These are phyloP conservation scores for Entoloma clypeatum DNA, from an alignment of 1,284 basidiomycete genomes.

Conservation along the genomic window DNA sequence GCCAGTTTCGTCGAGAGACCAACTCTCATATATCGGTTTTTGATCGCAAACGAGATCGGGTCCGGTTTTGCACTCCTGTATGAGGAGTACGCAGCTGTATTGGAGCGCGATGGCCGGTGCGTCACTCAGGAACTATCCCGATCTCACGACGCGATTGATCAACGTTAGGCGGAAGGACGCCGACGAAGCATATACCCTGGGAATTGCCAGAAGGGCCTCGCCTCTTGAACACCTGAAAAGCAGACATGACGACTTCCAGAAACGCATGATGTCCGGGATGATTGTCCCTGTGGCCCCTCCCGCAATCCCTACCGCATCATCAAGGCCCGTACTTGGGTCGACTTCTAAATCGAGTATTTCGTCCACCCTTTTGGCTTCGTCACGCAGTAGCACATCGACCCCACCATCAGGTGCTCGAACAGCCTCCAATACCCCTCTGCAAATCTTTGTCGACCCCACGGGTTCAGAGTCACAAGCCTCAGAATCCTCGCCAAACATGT, in stretches of 20 bases:
- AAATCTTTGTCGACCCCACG: slow-evolving; percentile 67
- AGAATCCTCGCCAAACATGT: slow-evolving; percentile 42
- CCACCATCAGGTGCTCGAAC: slow-evolving; percentile 25
- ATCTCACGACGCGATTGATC: slow-evolving; percentile 15
- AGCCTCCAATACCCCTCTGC: slow-evolving; percentile 56
- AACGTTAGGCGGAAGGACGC: slow-evolving; percentile 72
- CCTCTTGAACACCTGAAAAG: slow-evolving; percentile 75
- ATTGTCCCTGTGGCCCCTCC: slow-evolving; percentile 31
- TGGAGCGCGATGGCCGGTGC: slow-evolving; percentile 62
- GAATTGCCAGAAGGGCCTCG: slow-evolving; percentile 74
- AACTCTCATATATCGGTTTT: slow-evolving; percentile 77
- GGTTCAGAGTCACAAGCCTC: slow-evolving; percentile 44
- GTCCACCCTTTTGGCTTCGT: slow-evolving; percentile 21
- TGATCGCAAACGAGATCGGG: slow-evolving; percentile 89
- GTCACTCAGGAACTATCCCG: slow-evolving; percentile 15
- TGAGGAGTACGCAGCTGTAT: slow-evolving; percentile 83
- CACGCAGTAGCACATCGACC: slow-evolving; percentile 18
- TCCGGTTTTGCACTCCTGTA: slow-evolving; percentile 80
- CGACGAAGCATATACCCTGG: slow-evolving; percentile 83
- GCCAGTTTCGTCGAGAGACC: slow-evolving; percentile 75
- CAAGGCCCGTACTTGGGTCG: slow-evolving; percentile 21
- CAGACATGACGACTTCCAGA: slow-evolving; percentile 78
- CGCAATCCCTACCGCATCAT: slow-evolving; percentile 29
- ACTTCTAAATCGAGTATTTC: slow-evolving; percentile 22
- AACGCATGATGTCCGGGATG: slow-evolving; percentile 62